Conservation (phyloP, 805 yeast species). For the Vanderwaltozyma verrucispora region DNA sequence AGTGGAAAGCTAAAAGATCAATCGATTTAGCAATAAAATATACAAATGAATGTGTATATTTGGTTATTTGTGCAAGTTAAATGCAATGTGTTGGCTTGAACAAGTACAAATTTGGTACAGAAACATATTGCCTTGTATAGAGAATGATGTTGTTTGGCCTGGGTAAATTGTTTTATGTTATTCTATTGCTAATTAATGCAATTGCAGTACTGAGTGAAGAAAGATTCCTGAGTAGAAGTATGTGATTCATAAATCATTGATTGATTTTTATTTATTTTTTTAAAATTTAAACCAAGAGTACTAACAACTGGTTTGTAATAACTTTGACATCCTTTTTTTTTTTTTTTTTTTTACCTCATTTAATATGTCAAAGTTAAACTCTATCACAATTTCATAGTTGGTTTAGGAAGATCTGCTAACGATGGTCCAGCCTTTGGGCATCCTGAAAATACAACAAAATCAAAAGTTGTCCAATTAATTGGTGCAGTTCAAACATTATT, state of each 20-base stretch:
- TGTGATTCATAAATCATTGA: slow-evolving; percentile 2
- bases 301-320: too few relatives aligned
- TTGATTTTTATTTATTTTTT: too few relatives aligned
- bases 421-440: slow-evolving; percentile 36
- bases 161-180: slow-evolving; percentile 46
- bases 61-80: too few relatives aligned
- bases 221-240: slow-evolving; percentile 56
- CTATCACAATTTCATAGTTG: slow-evolving; percentile 28
- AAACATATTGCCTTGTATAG: too few relatives aligned
- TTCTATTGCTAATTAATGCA: slow-evolving; percentile 53
- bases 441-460: slow-evolving; percentile 41
- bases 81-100: too few relatives aligned
- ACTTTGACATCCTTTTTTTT: neutral
- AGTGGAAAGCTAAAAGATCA: too few relatives aligned
- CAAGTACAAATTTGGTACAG: too few relatives aligned
- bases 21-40: too few relatives aligned
- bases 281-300: too few relatives aligned
- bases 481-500: slow-evolving; percentile 66
- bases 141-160: slow-evolving; percentile 42
- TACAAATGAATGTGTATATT: too few relatives aligned
- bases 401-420: slow-evolving; percentile 33
- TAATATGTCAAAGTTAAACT: too few relatives aligned
- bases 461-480: slow-evolving; percentile 52
- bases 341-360: slow-evolving; percentile 1
- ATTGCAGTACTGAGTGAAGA: slow-evolving; percentile 75